Evolutionary conservation across 2,329 filamentous ascomycete species (phyloP).

Genomic region (Phaeosphaeriaceae sp.): DNA sequence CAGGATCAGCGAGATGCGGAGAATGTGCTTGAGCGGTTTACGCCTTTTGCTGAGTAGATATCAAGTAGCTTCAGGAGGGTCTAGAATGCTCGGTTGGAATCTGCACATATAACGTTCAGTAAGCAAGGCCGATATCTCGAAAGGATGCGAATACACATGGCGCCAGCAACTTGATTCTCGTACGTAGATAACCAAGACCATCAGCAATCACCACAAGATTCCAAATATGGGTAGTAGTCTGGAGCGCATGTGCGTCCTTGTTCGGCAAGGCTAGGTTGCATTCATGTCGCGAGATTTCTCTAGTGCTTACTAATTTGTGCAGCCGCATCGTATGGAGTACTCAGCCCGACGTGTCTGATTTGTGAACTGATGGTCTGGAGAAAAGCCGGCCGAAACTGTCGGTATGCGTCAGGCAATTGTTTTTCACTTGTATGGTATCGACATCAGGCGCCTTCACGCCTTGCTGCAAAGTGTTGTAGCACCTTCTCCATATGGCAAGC

Average conservation of each 20-base stretch:
- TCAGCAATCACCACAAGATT: background rate
- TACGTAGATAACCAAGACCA: background rate
- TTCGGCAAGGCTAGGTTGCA: background rate
- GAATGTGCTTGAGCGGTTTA: slow-evolving; percentile 44
- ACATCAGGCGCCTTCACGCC: background rate
- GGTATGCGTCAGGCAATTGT: background rate
- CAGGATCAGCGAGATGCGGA: slow-evolving; percentile 38
- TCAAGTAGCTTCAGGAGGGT: background rate
- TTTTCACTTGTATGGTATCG: background rate
- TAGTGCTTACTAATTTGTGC: background rate
- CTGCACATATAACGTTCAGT: background rate
- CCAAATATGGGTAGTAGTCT: background rate
- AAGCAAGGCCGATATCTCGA: background rate
- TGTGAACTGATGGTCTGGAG: background rate
- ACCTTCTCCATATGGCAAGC: background rate
- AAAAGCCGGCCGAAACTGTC: background rate
- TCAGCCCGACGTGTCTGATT: background rate
- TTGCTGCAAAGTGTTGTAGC: background rate
- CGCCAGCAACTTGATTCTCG: background rate
- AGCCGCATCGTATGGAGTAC: background rate
- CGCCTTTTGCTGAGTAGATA: slow-evolving; percentile 40
- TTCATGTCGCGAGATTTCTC: background rate
- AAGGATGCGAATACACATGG: background rate
- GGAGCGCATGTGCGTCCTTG: background rate
- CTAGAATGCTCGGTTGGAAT: background rate